Base-by-base conservation (phyloP, 2,329 filamentous ascomycete species). In the Phialophora chinensis region DNA sequence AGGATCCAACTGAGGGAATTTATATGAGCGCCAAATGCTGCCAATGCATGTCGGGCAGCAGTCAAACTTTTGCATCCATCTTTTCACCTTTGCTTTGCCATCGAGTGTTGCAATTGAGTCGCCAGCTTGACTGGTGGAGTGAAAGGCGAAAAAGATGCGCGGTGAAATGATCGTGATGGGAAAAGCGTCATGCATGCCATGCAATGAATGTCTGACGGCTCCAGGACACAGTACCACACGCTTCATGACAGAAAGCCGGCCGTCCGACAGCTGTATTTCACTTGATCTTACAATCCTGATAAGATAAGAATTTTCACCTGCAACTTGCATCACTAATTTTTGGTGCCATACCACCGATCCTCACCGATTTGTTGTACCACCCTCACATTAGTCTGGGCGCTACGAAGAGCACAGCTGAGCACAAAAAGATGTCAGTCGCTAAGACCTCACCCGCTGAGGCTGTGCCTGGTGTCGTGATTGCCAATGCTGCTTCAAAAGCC, bases 11-110 rank as follows among this genome's bases (percentile, higher is more conserved):
- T 27, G 49, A 27, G 49, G 53, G 25, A 55, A 11, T 55, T 55
- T 55, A 55, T 55, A 23, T 53, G 49, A 25, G 49, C 14, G 20
- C 5, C 7, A 44, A 23, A 52, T 55, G 53, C 29, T 31, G 53
- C 53, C 53, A 55, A 55, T 35, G 53, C 53, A 55, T 55, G 53
- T 35, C n/a, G 53, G 25, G 53, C 53, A 31, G 29, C 17, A 31
- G 53, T n/a, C 53, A 55, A 52, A 53, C n/a, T 38, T 50, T 61
- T 54, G 59, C 47, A 61, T 61, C 33, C 47, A 53, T 61, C 11
- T 42, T 61, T 53, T 35, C n/a, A 6, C 53, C 53, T 35, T n/a
- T 31, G 29, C 29, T 54, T 54, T 29, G 25, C 20, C 31, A 50
- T 60, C 42, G 57, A 60, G 57, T 42, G 31, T 35, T 50, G 38